phyloP scores from a whole-genome alignment of 2,329 filamentous ascomycete genomes.

The Tolypocladium tropicale region DNA sequence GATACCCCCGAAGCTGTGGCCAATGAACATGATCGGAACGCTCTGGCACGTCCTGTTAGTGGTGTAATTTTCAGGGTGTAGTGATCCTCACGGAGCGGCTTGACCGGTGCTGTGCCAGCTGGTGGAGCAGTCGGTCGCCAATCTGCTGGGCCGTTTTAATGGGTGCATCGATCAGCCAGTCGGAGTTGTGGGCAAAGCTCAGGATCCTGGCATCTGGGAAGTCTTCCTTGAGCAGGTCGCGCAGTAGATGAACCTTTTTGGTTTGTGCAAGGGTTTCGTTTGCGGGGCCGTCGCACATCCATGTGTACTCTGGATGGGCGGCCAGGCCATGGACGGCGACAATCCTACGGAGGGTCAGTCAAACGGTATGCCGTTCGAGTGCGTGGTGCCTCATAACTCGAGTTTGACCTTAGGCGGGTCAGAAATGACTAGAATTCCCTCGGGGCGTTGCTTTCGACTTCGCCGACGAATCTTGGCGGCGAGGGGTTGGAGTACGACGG shows the following conservation, averaged over 20 bases:
- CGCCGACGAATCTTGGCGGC: too few species aligned
- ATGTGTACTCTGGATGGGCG: conserved; percentile 9
- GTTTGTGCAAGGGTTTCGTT: background rate
- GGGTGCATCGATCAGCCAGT: conserved; percentile 11
- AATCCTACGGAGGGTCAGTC: conserved; percentile 8
- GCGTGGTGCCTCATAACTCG: too few species aligned
- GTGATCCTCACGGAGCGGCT: too few species aligned
- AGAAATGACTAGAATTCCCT: too few species aligned
- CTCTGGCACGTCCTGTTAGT: background rate
- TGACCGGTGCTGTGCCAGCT: background rate
- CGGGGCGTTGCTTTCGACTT: too few species aligned
- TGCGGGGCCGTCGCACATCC: conserved; percentile 3
- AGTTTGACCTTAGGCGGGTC: too few species aligned
- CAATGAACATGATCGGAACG: conserved; percentile 11
- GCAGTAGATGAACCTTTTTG: conserved; percentile 5
- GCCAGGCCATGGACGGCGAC: conserved; percentile 11
- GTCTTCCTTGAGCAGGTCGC: conserved; percentile 5
- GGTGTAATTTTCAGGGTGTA: too few species aligned
- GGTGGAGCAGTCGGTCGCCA: conserved; percentile 4
- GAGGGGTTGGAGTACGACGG: too few species aligned
- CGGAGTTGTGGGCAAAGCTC: conserved; percentile 9
- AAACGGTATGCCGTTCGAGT: too few species aligned
- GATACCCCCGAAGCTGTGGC: conserved; percentile 12
- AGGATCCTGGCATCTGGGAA: conserved; percentile 11
- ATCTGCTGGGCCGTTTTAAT: conserved; percentile 9